Conservation (phyloP, 495 filamentous ascomycete species). For the Daldinia childiae region DNA sequence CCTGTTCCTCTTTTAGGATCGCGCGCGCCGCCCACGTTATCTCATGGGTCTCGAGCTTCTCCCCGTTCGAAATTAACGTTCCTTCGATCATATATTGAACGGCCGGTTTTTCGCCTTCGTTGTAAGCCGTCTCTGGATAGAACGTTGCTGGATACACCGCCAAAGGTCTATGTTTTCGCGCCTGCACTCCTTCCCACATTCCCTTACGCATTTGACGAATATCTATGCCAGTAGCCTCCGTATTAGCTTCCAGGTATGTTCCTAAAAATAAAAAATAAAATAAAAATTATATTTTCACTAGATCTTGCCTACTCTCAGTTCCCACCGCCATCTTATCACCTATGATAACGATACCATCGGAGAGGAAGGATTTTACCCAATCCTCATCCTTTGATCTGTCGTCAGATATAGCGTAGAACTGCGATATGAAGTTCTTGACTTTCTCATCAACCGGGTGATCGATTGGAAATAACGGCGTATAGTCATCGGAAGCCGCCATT, state of each 20-base stretch:
- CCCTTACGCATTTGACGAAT: slow-evolving; percentile 36
- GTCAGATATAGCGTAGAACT: slow-evolving; percentile 54
- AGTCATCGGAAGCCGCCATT: slow-evolving; percentile 22
- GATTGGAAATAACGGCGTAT: slow-evolving; percentile 46
- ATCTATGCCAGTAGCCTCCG: slow-evolving; percentile 16
- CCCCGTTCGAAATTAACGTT: slow-evolving; percentile 21
- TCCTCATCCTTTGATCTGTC: slow-evolving; percentile 47
- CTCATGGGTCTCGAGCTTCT: slow-evolving; percentile 21
- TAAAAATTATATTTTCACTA: too few relatives aligned
- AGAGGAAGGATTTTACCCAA: slow-evolving; percentile 51
- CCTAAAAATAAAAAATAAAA: too few relatives aligned
- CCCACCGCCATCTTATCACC: slow-evolving; percentile 46
- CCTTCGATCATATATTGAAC: slow-evolving; percentile 52
- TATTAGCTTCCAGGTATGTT: background rate
- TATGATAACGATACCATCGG: slow-evolving; percentile 48
- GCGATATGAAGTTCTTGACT: slow-evolving; percentile 47
- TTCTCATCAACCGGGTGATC: slow-evolving; percentile 29
- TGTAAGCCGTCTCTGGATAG: slow-evolving; percentile 20
- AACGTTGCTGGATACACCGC: slow-evolving; percentile 48
- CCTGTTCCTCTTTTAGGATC: slow-evolving; percentile 30
- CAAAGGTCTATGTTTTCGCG: slow-evolving; percentile 43
- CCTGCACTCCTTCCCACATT: slow-evolving; percentile 45
- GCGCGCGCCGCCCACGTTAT: slow-evolving; percentile 43
- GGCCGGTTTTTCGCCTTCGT: background rate
- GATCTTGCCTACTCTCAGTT: slow-evolving; percentile 40